Evolutionary conservation across 306 rosid species (phyloP).

Genomic region (Betula pendula): DNA sequence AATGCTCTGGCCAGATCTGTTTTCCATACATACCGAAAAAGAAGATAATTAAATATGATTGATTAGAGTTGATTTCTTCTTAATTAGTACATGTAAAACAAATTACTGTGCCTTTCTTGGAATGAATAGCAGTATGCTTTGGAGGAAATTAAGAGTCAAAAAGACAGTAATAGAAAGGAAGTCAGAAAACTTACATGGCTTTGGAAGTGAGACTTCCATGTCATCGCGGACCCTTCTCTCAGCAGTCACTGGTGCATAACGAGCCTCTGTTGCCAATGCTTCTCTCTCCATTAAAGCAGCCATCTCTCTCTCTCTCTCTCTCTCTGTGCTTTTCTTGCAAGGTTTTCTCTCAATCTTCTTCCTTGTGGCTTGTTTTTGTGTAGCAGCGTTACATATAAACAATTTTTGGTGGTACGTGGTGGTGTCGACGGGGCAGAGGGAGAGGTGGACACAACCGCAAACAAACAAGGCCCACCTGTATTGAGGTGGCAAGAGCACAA

Average conservation of each 20-base stretch:
- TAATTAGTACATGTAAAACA: too few relatives aligned
- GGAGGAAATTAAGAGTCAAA: not conserved
- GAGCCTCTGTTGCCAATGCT: slow-evolving; percentile 59
- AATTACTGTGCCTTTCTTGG: too few relatives aligned
- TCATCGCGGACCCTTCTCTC: slow-evolving; percentile 67
- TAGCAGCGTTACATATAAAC: not conserved
- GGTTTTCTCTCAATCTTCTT: not conserved
- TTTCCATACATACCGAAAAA: not conserved
- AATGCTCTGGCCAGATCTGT: slow-evolving; percentile 77
- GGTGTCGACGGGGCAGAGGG: not conserved
- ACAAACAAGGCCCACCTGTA: not conserved
- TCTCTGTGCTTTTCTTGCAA: not conserved
- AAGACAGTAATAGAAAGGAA: not conserved
- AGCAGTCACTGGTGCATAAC: slow-evolving; percentile 53
- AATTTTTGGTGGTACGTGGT: not conserved
- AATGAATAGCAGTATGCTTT: too few relatives aligned
- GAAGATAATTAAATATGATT: not conserved
- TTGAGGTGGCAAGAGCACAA: slow-evolving; percentile 46
- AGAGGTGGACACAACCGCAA: not conserved
- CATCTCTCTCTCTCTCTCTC: slow-evolving; percentile 33
- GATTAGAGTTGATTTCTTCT: not conserved
- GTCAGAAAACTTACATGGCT: slow-evolving; percentile 51
- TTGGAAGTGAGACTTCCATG: slow-evolving; percentile 68
- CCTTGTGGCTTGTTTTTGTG: not conserved
- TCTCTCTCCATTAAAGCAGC: slow-evolving; percentile 45